Percentiles rank a stretch among this genome's conserved stretches.
Evolutionary conservation across 2,329 filamentous ascomycete genomes (phyloP).

Genomic region (Zymoseptoria ardabiliae): DNA sequence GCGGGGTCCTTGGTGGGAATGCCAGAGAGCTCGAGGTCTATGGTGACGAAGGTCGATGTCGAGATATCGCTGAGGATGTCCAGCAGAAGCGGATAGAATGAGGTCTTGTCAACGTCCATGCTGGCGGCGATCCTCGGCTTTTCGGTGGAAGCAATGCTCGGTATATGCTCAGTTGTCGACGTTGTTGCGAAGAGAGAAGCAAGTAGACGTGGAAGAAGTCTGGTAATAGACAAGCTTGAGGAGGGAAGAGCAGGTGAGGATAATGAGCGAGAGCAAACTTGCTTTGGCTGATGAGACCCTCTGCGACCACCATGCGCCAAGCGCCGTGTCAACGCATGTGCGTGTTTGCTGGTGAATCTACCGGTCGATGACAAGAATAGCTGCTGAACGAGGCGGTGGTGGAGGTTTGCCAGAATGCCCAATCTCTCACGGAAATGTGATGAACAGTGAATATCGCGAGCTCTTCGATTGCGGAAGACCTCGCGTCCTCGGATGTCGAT

Average conservation of each 20-base stretch:
- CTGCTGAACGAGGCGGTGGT: neutral
- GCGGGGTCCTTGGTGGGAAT: conserved; percentile 42
- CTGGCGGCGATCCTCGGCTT: conserved; percentile 8
- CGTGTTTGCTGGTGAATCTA: conserved; percentile 5
- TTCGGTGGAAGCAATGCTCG: conserved; percentile 11
- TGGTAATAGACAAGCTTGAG: conserved; percentile 8
- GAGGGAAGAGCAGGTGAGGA: conserved; percentile 13
- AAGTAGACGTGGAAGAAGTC: conserved; percentile 10
- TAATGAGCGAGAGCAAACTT: conserved; percentile 15
- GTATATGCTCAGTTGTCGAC: conserved; percentile 4
- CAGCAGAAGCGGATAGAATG: conserved; percentile 46
- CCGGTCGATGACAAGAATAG: neutral
- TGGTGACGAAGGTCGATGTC: conserved; percentile 53
- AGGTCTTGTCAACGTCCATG: conserved; percentile 51
- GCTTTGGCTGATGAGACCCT: conserved; percentile 2
- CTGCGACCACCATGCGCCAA: neutral
- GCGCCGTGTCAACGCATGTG: neutral
- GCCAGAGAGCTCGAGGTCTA: conserved; percentile 62
- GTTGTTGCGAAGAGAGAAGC: conserved; percentile 14
- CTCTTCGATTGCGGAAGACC: neutral
- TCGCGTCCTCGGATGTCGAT: neutral
- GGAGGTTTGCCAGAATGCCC: neutral
- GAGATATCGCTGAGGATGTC: conserved; percentile 52
- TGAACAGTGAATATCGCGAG: neutral
- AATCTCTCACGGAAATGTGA: neutral